Base-by-base conservation (phyloP, 345 rosid genomes). In the Euphorbia lathyris region DNA sequence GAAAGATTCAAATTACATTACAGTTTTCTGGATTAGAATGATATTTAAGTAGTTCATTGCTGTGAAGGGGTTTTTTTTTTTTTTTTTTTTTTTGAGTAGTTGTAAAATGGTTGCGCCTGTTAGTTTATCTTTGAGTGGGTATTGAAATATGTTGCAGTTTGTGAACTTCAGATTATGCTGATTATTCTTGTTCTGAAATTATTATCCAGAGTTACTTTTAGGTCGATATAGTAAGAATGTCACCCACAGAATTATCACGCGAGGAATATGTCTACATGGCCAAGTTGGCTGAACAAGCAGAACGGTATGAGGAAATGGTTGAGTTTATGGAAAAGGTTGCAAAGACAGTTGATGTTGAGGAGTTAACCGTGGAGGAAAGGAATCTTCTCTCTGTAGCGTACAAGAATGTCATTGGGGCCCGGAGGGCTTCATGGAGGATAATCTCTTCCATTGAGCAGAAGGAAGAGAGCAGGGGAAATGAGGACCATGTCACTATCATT, bases 381-480 rank as follows among this genome's bases (percentile, higher is more conserved):
- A 93, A 93, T 73, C 91, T 93, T 58, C 91, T 93, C 55, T 93
- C 98, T 59, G 97, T 93, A 50, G 99, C 99, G 48, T 95, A 92
- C 88, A 95, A 95, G 84, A 95, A 90, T 75, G 98, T 95, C 52
- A 92, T 92, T 69, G 99, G 99, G n/a, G 96, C 97, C 6, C 87
- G 99, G 82, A 88, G 99, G 80, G 98, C 98, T 75, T 92, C 98
- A 2, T 95, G 99, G 99, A 92, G 98, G 83, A 95, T 95, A 60
- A 92, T 95, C 66, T 95, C 99, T 74, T 95, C 97, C 77, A 95
- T 95, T 66, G 99, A 95, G 84, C 97, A 92, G 77, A 93, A 93
- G 82, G 98, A 94, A 81, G 98, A 94, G 67, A 88, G 93, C 83
- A 82, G 93, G 77, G 97, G 98, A 6, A 94, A 94, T 69, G 87